Evolutionary conservation across 1,284 basidiomycete species (phyloP).

Genomic region (Microbotryomycetes sp.): DNA sequence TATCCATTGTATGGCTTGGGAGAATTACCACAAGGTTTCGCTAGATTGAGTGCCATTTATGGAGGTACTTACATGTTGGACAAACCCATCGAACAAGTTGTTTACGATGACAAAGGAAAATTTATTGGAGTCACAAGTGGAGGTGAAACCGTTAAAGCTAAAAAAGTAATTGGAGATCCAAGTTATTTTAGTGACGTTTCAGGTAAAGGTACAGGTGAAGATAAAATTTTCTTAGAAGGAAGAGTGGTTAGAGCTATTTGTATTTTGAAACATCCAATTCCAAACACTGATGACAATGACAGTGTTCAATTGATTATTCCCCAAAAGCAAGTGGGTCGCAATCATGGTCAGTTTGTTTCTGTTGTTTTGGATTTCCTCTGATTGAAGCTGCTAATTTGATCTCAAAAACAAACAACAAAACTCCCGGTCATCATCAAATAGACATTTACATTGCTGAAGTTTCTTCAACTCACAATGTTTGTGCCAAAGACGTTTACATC

Average conservation of each 20-base stretch:
- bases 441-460: slow-evolving; percentile 99
- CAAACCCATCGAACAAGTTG: slow-evolving; percentile 87
- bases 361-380: slow-evolving; percentile 12
- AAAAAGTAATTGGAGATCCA: slow-evolving; percentile 96
- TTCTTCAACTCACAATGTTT: slow-evolving; percentile 94
- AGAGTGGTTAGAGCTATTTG: slow-evolving; percentile 97
- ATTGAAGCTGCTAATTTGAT: background rate
- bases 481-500: slow-evolving; percentile 87
- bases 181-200: slow-evolving; percentile 78
- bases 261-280: slow-evolving; percentile 96
- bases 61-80: slow-evolving; percentile 99
- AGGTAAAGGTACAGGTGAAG: slow-evolving; percentile 50
- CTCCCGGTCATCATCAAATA: slow-evolving; percentile 45
- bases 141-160: slow-evolving; percentile 90
- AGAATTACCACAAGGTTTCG: slow-evolving; percentile 97
- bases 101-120: slow-evolving; percentile 76
- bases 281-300: slow-evolving; percentile 91
- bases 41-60: slow-evolving; percentile 95
- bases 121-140: slow-evolving; percentile 89
- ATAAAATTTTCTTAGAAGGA: slow-evolving; percentile 79
- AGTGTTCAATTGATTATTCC: slow-evolving; percentile 97
- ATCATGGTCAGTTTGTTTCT: slow-evolving; percentile 65
- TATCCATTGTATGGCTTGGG: slow-evolving; percentile 98
- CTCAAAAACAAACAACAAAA: background rate
- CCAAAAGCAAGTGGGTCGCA: slow-evolving; percentile 91